These are phyloP conservation scores for Penicillium palitans DNA, from an alignment of 2,329 filamentous ascomycete species.

Conservation along the genomic window DNA sequence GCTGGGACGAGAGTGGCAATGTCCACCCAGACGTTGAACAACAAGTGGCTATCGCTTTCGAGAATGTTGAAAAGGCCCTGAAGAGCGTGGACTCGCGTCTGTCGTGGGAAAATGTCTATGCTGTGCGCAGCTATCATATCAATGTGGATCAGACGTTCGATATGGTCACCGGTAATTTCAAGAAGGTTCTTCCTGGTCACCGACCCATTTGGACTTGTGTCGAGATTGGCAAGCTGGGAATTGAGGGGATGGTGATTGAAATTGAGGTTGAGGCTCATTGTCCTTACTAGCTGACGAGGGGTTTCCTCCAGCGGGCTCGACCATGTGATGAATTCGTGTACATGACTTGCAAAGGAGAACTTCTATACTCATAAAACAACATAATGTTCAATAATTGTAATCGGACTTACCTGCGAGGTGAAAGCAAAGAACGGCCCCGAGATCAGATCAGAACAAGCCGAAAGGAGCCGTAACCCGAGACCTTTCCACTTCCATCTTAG, in stretches of 20 bases:
- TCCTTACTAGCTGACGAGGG: background rate
- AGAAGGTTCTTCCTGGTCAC: constrained; percentile 17
- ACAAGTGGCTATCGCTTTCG: constrained; percentile 22
- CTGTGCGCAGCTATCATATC: constrained; percentile 24
- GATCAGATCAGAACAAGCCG: background rate
- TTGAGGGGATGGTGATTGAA: constrained; percentile 21
- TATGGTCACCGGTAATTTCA: constrained; percentile 20
- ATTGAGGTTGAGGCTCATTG: constrained; percentile 22
- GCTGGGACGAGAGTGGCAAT: constrained; percentile 19
- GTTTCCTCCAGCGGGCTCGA: too few species aligned
- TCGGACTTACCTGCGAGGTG: too few species aligned
- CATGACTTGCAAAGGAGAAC: background rate
- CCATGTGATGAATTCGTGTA: background rate
- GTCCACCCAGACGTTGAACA: constrained; percentile 8
- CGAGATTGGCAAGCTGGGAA: constrained; percentile 15
- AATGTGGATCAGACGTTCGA: constrained; percentile 19
- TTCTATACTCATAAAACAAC: background rate
- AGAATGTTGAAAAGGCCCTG: constrained; percentile 22
- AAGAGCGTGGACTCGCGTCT: constrained; percentile 13
- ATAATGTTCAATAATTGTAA: background rate
- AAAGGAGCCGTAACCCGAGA: too few species aligned
- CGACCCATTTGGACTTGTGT: constrained; percentile 26
- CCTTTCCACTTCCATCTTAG: too few species aligned
- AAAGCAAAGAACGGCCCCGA: background rate
- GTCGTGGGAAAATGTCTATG: constrained; percentile 23